Base-by-base conservation (phyloP, 805 yeast genomes). In the Saturnispora zaruensis region DNA sequence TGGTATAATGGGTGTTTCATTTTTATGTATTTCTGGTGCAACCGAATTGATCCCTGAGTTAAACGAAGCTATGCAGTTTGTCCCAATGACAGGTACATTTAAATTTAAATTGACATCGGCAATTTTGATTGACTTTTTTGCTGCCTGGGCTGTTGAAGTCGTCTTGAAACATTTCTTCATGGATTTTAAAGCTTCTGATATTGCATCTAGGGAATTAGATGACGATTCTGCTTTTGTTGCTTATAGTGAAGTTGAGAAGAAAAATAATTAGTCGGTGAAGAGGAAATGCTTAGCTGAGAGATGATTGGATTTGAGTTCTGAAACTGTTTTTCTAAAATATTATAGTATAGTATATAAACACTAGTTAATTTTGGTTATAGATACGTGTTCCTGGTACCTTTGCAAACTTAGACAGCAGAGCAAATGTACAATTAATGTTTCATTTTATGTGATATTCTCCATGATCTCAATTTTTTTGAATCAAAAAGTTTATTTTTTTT, bases 21-120 rank as follows among this genome's bases (percentile, higher is more conserved):
- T 78, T 38, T 75, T 93, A 60, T 95, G 97, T 1, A 67, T 93
- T 51, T 77, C 91, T 9, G 96, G 98, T 14, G 82, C 97, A 5
- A 89, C 98, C 23, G 99, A 93, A 68, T 84, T 91, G 62, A 65
- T 90, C 61, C 98, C 98, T 32, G 99, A 93, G 71, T 69, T 93
- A 62, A 93, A 93, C 66, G 91, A 87, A 65, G 87, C 87, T 14
- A 81, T 93, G 82, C 81, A 84, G 65, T 86, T 93, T 66, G 99
- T 93, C 45, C 87, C 87, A 57, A 89, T 93, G 96, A 68, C 73
- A 33, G 63, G 67, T 24, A 62, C 67, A 16, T 93, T 93, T 79
- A 90, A 89, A 70, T 57, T 76, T 55, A 84, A 86, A 66, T 76
- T 93, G 62, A 86, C 96, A 2, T 59, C 71, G 1, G 75, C 88